Percentiles rank a stretch among this genome's conserved stretches.
phyloP scores from a whole-genome alignment of 768 basidiomycete genomes.

The Podaxis rugospora region DNA sequence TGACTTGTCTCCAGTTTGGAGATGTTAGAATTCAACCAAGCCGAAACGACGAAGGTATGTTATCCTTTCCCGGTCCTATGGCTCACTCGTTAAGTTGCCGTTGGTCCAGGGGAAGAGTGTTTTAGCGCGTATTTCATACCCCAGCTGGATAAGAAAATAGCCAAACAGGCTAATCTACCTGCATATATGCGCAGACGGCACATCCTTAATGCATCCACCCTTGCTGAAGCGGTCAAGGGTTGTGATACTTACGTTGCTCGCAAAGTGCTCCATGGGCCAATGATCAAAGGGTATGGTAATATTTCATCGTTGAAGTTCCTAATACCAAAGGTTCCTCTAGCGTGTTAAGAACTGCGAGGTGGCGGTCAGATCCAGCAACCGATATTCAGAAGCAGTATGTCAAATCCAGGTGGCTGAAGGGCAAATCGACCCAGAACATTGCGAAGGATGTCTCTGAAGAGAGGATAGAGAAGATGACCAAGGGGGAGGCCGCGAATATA shows the following conservation, averaged over 20 bases:
- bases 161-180: slow-evolving; percentile 2
- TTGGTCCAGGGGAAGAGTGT: not conserved
- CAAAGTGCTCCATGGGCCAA: slow-evolving; percentile 49
- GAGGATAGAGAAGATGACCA: slow-evolving; percentile 48
- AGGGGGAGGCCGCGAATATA: slow-evolving; percentile 77
- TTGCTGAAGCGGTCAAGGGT: slow-evolving; percentile 59
- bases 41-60: not conserved
- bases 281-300: slow-evolving; percentile 43
- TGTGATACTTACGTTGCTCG: slow-evolving; percentile 62
- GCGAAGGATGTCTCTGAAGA: slow-evolving; percentile 21
- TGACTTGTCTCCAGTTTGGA: slow-evolving; percentile 25
- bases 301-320: not conserved
- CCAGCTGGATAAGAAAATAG: slow-evolving; percentile 1
- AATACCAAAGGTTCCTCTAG: slow-evolving; percentile 27
- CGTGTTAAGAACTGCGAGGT: slow-evolving; percentile 57
- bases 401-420: slow-evolving; percentile 42
- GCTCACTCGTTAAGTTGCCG: not conserved
- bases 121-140: slow-evolving; percentile 6
- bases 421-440: slow-evolving; percentile 15
- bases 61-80: not conserved
- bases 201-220: slow-evolving; percentile 18
- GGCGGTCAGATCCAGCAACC: slow-evolving; percentile 62
- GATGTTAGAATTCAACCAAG: slow-evolving; percentile 7
- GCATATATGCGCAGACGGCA: slow-evolving; percentile 3
- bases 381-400: slow-evolving; percentile 56